phyloP scores from a whole-genome alignment of 257 asterid species.

The Plantago major region DNA sequence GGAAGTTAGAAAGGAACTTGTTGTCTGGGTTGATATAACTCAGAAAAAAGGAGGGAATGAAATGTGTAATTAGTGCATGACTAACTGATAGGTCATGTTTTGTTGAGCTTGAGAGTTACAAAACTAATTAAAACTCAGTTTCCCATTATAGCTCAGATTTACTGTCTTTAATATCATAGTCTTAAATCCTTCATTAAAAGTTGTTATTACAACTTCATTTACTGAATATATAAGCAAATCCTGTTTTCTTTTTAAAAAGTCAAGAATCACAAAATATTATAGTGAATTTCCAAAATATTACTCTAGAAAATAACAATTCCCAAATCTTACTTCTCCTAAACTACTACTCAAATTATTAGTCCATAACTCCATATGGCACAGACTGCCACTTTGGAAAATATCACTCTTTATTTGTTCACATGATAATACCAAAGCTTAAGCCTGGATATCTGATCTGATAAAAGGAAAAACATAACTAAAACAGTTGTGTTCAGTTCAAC shows the following conservation, averaged over 20 bases:
- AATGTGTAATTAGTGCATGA: slow-evolving; percentile 1
- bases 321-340: too few relatives aligned
- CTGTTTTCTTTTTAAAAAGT: too few relatives aligned
- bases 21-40: background rate
- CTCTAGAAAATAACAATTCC: too few relatives aligned
- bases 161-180: background rate
- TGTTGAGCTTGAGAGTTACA: slow-evolving; percentile 12
- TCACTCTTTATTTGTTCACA: background rate
- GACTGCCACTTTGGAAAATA: background rate
- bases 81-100: background rate
- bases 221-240: too few relatives aligned
- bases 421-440: background rate
- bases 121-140: background rate
- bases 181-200: background rate
- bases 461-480: slow-evolving; percentile 6
- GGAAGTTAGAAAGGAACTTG: too few relatives aligned
- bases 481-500: background rate
- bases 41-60: background rate
- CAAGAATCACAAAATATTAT: too few relatives aligned
- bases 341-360: too few relatives aligned
- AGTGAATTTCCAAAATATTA: too few relatives aligned
- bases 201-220: background rate
- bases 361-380: too few relatives aligned
- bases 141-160: background rate
- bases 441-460: slow-evolving; percentile 1